phyloP scores from a whole-genome alignment of 1,139 yeast genomes.

The Scheffersomyces quercinus region DNA sequence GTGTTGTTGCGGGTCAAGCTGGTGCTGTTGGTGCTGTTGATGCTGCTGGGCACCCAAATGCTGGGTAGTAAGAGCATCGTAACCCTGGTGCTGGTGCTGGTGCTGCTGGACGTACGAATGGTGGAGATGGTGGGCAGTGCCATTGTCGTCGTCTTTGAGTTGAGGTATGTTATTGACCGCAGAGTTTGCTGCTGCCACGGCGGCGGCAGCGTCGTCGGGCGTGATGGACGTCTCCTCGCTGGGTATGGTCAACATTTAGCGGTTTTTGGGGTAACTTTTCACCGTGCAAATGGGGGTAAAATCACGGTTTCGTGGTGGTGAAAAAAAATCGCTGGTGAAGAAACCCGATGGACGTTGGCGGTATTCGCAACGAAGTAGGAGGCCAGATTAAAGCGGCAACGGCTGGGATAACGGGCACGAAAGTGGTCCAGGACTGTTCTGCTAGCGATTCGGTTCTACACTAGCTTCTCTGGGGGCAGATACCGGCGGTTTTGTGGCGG shows the following conservation, averaged over 20 bases:
- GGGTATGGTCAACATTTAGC: slow-evolving; percentile 25
- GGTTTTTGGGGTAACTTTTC: background rate
- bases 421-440: too few species aligned
- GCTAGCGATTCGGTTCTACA: too few species aligned
- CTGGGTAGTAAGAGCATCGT: slow-evolving; percentile 8
- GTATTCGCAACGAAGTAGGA: too few species aligned
- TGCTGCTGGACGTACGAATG: slow-evolving; percentile 21
- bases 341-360: too few species aligned
- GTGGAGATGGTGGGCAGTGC: slow-evolving; percentile 17
- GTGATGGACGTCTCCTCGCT: slow-evolving; percentile 26
- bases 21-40: slow-evolving; percentile 17
- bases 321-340: too few species aligned
- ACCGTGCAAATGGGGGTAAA: background rate
- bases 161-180: slow-evolving; percentile 13
- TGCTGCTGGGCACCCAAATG: slow-evolving; percentile 11
- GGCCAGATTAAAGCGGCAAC: too few species aligned
- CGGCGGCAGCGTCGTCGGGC: slow-evolving; percentile 29
- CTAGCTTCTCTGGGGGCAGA: too few species aligned
- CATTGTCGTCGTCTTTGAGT: slow-evolving; percentile 19
- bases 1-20: slow-evolving; percentile 11
- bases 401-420: too few species aligned
- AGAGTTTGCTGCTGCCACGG: slow-evolving; percentile 31
- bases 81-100: slow-evolving; percentile 8
- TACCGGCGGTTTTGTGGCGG: too few species aligned
- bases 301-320: background rate